phyloP scores from a whole-genome alignment of 139 green algal genomes.

The Yamagishiella unicocca region DNA sequence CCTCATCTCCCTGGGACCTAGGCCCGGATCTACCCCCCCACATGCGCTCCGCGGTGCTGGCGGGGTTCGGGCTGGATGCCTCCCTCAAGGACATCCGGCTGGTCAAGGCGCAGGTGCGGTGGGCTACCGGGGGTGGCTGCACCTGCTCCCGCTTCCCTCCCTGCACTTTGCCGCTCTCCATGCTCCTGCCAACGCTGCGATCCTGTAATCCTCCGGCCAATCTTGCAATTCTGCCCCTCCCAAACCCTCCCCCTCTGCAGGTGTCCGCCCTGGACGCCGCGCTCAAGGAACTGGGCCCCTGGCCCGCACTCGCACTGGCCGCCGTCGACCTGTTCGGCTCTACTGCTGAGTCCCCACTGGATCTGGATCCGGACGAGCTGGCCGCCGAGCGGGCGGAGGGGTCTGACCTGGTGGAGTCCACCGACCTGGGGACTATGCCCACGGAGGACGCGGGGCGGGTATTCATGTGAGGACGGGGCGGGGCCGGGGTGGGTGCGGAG shows the following conservation, averaged over 20 bases:
- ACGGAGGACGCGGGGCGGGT: not conserved
- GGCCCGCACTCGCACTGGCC: slow-evolving; percentile 21
- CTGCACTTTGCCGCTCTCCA: too few relatives aligned
- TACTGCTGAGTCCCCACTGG: not conserved
- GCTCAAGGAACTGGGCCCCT: slow-evolving; percentile 7
- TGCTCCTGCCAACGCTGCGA: too few relatives aligned
- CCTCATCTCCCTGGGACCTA: too few relatives aligned
- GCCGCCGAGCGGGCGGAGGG: not conserved
- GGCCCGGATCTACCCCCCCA: too few relatives aligned
- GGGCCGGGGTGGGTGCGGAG: too few relatives aligned
- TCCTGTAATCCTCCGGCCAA: too few relatives aligned
- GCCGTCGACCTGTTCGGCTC: slow-evolving; percentile 11
- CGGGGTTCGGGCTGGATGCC: not conserved
- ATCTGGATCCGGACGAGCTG: not conserved
- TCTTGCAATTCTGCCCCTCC: too few relatives aligned
- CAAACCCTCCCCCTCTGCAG: too few relatives aligned
- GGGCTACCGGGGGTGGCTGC: too few relatives aligned
- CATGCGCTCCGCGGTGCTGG: slow-evolving; percentile 1
- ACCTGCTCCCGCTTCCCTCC: too few relatives aligned
- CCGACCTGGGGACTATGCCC: slow-evolving; percentile 17
- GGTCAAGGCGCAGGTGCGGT: slow-evolving; percentile 3
- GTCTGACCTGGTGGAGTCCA: not conserved
- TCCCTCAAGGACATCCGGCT: not conserved
- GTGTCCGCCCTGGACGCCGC: not conserved
- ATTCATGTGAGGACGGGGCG: slow-evolving; percentile 30